phyloP scores from a whole-genome alignment of 1,284 basidiomycete species.

The Sutorius eximius region DNA sequence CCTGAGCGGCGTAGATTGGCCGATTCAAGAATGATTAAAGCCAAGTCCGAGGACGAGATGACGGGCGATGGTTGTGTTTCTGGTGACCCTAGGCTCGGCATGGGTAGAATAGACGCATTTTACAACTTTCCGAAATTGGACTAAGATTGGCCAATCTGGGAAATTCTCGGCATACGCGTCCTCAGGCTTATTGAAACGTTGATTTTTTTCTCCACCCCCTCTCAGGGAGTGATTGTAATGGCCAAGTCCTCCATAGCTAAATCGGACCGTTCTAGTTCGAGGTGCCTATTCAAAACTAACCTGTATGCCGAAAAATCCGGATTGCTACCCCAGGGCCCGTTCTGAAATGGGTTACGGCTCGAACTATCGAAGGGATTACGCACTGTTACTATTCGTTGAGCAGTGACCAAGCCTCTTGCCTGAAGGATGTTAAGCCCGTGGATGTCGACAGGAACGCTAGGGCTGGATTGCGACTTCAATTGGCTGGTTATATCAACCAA shows the following conservation, averaged over 20 bases:
- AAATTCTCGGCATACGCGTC: neutral
- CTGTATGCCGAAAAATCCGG: neutral
- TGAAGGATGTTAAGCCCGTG: neutral
- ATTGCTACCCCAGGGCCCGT: neutral
- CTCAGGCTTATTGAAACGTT: neutral
- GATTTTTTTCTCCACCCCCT: neutral
- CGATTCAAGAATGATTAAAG: neutral
- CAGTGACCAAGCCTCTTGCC: neutral
- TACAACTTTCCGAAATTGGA: neutral
- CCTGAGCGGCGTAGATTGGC: neutral
- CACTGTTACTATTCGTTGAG: neutral
- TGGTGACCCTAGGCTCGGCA: neutral
- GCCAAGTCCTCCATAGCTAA: neutral
- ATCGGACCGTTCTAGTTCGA: neutral
- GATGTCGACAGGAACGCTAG: neutral
- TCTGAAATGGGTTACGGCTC: neutral
- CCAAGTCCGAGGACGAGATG: neutral
- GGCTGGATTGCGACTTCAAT: neutral
- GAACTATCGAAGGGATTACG: neutral
- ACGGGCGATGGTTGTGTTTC: neutral
- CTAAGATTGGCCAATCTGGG: neutral
- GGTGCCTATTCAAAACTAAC: neutral
- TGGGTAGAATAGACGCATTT: neutral
- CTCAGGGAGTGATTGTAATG: neutral
- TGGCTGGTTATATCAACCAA: constrained; percentile 20